Conservation (phyloP, 768 basidiomycete species). For the Kockovaella imperatae region DNA sequence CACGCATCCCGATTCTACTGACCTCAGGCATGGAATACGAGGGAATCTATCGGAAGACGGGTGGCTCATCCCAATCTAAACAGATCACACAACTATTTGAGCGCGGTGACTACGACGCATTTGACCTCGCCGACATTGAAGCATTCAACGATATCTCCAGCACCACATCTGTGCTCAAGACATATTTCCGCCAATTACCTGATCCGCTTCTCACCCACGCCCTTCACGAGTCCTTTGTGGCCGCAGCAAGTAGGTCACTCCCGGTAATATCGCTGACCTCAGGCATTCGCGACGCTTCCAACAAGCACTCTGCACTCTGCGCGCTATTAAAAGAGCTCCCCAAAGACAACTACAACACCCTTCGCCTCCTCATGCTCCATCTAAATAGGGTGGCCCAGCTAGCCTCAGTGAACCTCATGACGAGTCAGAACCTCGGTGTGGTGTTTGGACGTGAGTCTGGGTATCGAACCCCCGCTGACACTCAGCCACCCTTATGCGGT, state of each 20-base stretch:
- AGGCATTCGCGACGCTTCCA: slow-evolving; percentile 55
- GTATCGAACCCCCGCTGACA: slow-evolving; percentile 5
- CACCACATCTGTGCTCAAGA: slow-evolving; percentile 92
- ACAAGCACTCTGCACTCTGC: slow-evolving; percentile 57
- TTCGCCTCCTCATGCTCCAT: slow-evolving; percentile 76
- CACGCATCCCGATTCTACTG: not conserved
- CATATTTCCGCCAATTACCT: slow-evolving; percentile 88
- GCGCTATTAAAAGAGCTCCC: slow-evolving; percentile 72
- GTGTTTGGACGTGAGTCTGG: slow-evolving; percentile 87
- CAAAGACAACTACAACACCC: slow-evolving; percentile 75
- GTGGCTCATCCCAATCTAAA: slow-evolving; percentile 85
- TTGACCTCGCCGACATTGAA: slow-evolving; percentile 78
- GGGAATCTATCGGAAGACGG: slow-evolving; percentile 96
- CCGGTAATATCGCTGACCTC: not conserved
- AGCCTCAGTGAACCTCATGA: slow-evolving; percentile 79
- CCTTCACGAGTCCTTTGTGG: slow-evolving; percentile 82
- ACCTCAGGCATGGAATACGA: slow-evolving; percentile 79
- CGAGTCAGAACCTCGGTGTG: slow-evolving; percentile 85
- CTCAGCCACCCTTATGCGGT: slow-evolving; percentile 86
- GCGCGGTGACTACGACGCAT: slow-evolving; percentile 76
- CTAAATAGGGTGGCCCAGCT: slow-evolving; percentile 64
- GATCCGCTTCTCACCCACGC: slow-evolving; percentile 83
- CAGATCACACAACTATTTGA: slow-evolving; percentile 91
- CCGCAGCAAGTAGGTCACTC: slow-evolving; percentile 54
- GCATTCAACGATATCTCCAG: slow-evolving; percentile 96